Evolutionary conservation across 768 basidiomycete species (phyloP).

Genomic region (Hygrophorus russula): DNA sequence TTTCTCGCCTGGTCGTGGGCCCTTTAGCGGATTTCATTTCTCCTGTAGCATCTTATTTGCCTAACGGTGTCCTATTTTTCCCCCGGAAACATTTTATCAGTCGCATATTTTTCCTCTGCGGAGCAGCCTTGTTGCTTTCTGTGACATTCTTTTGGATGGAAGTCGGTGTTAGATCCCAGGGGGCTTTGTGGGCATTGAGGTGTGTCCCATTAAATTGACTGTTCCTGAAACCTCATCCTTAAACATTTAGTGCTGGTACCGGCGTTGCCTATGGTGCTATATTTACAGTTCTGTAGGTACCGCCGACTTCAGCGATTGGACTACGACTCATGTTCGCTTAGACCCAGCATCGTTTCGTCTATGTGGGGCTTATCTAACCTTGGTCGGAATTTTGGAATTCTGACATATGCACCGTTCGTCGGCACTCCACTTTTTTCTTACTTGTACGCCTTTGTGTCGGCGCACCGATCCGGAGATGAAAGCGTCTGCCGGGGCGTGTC

Average conservation of each 20-base stretch:
- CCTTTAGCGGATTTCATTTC: constrained; percentile 65
- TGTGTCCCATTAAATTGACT: constrained; percentile 14
- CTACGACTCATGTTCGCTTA: constrained; percentile 14
- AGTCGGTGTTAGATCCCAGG: constrained; percentile 33
- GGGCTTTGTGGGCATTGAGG: constrained; percentile 63
- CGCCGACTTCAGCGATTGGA: background rate
- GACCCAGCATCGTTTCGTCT: constrained; percentile 59
- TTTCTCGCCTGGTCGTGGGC: constrained; percentile 57
- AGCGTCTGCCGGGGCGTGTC: constrained; percentile 41
- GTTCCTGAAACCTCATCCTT: background rate
- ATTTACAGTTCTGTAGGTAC: constrained; percentile 60
- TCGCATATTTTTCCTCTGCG: constrained; percentile 47
- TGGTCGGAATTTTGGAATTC: constrained; percentile 67
- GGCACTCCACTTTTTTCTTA: constrained; percentile 74
- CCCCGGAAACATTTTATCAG: constrained; percentile 46
- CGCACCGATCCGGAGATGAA: constrained; percentile 30
- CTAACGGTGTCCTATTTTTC: constrained; percentile 22
- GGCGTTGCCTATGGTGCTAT: constrained; percentile 61
- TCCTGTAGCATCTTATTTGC: constrained; percentile 39
- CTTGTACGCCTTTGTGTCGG: constrained; percentile 62
- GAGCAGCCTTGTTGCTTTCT: constrained; percentile 35
- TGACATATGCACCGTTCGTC: constrained; percentile 66
- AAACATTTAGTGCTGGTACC: constrained; percentile 38
- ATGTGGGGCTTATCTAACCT: constrained; percentile 63
- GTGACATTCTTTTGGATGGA: constrained; percentile 47